These are phyloP conservation scores for Aspergillus brunneoviolaceus DNA, from an alignment of 2,329 filamentous ascomycete genomes.

Conservation along the genomic window DNA sequence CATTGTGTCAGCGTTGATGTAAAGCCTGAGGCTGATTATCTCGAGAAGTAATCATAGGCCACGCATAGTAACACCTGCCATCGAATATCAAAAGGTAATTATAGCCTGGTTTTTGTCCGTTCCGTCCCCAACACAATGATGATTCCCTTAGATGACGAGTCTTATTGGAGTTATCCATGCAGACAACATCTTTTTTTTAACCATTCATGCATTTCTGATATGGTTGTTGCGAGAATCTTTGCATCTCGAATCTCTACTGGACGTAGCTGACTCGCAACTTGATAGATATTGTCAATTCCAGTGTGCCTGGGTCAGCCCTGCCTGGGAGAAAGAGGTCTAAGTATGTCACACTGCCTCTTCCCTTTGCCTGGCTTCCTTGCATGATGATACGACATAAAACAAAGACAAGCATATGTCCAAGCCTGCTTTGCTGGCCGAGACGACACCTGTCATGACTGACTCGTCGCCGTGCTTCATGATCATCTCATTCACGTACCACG, in stretches of 20 bases:
- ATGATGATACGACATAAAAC: constrained; percentile 81
- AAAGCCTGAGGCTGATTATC: constrained; percentile 29
- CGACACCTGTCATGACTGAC: constrained; percentile 55
- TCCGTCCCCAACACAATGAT: constrained; percentile 39
- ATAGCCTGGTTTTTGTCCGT: not conserved
- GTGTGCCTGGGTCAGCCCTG: not conserved
- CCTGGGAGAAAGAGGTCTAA: not conserved
- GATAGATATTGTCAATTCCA: not conserved
- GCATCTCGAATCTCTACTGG: constrained; percentile 2
- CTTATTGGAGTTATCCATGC: constrained; percentile 63
- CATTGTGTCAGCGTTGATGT: constrained; percentile 21
- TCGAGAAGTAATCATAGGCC: not conserved
- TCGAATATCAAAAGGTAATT: constrained; percentile 18
- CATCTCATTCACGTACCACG: constrained; percentile 16
- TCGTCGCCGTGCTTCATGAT: constrained; percentile 28
- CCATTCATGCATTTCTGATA: constrained; percentile 62
- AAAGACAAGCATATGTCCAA: constrained; percentile 99
- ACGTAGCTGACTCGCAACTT: constrained; percentile 19
- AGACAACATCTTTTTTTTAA: constrained; percentile 55
- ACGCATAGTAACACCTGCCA: not conserved
- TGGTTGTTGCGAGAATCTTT: constrained; percentile 15
- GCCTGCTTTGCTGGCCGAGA: constrained; percentile 53
- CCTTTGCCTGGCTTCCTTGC: constrained; percentile 21
- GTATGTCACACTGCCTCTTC: constrained; percentile 21
- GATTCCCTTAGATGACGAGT: constrained; percentile 63